phyloP scores from a whole-genome alignment of 805 yeast species.

The Ogataea pilisensis region DNA sequence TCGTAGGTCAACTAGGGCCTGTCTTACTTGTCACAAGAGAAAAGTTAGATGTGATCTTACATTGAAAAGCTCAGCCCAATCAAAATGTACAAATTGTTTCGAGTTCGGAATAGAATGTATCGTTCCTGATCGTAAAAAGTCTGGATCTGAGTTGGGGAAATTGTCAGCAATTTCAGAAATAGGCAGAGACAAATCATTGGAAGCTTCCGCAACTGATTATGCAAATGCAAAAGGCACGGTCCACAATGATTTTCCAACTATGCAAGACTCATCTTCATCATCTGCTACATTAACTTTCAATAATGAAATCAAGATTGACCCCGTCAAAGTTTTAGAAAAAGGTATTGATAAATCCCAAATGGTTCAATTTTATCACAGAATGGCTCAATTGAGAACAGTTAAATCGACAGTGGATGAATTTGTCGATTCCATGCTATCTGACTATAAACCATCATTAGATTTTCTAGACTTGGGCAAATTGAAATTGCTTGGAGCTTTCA shows the following conservation, averaged over 20 bases:
- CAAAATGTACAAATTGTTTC: constrained; percentile 4
- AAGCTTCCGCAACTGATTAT: not conserved
- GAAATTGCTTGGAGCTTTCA: constrained; percentile 67
- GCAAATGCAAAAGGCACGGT: no score
- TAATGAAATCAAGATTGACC: constrained; percentile 3
- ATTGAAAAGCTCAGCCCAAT: not conserved
- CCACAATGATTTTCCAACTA: not conserved
- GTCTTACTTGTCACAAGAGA: constrained; percentile 4
- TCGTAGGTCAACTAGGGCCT: constrained; percentile 3
- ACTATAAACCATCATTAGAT: constrained; percentile 37
- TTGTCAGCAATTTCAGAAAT: not conserved
- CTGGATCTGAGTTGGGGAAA: not conserved
- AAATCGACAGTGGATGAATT: constrained; percentile 3
- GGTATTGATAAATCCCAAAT: not conserved
- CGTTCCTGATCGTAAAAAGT: constrained; percentile 2
- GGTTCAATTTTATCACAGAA: constrained; percentile 1
- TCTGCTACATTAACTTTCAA: no score
- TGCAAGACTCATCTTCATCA: no score
- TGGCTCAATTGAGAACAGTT: not conserved
- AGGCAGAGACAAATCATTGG: not conserved
- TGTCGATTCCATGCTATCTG: not conserved
- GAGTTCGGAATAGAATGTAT: constrained; percentile 3
- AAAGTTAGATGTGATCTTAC: constrained; percentile 5
- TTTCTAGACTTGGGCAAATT: no score
- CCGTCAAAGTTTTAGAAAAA: not conserved